Percentiles rank a stretch among this genome's conserved stretches.
phyloP scores from a whole-genome alignment of 768 basidiomycete species.

The Rhizopogon sp. region DNA sequence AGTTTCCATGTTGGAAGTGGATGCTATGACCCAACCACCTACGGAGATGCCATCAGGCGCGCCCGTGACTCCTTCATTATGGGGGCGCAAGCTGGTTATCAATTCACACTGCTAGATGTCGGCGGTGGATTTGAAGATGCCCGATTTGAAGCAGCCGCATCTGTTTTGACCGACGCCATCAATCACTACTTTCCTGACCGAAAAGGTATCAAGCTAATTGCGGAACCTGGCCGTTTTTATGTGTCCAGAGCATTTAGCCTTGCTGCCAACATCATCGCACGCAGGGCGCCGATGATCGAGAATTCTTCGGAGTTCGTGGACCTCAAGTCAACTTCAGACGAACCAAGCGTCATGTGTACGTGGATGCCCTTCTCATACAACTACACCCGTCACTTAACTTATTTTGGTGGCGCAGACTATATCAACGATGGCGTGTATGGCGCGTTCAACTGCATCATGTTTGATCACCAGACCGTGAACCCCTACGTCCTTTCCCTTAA shows the following conservation, averaged over 20 bases:
- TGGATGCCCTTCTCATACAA: constrained; percentile 21
- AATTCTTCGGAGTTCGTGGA: constrained; percentile 18
- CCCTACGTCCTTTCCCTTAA: constrained; percentile 75
- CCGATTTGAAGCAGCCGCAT: constrained; percentile 77
- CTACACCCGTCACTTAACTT: background rate
- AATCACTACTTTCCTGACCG: constrained; percentile 75
- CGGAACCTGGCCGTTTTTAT: constrained; percentile 94
- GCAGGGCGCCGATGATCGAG: constrained; percentile 54
- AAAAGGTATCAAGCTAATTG: constrained; percentile 71
- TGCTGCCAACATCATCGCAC: constrained; percentile 90
- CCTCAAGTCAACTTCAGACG: constrained; percentile 24
- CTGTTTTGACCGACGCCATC: constrained; percentile 65
- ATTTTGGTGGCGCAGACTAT: constrained; percentile 62
- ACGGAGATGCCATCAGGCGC: constrained; percentile 83
- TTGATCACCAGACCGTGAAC: constrained; percentile 91
- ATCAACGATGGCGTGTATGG: constrained; percentile 99
- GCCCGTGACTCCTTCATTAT: constrained; percentile 85
- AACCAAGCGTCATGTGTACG: constrained; percentile 86
- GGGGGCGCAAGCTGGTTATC: constrained; percentile 75
- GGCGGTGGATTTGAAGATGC: constrained; percentile 95
- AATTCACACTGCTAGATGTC: constrained; percentile 82
- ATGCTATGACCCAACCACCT: constrained; percentile 88
- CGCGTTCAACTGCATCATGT: constrained; percentile 93
- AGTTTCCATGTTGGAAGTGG: constrained; percentile 98
- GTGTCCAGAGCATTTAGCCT: constrained; percentile 91